Evolutionary conservation across 2,329 filamentous ascomycete species (phyloP).

Genomic region (Arthrobotrys musiformis): DNA sequence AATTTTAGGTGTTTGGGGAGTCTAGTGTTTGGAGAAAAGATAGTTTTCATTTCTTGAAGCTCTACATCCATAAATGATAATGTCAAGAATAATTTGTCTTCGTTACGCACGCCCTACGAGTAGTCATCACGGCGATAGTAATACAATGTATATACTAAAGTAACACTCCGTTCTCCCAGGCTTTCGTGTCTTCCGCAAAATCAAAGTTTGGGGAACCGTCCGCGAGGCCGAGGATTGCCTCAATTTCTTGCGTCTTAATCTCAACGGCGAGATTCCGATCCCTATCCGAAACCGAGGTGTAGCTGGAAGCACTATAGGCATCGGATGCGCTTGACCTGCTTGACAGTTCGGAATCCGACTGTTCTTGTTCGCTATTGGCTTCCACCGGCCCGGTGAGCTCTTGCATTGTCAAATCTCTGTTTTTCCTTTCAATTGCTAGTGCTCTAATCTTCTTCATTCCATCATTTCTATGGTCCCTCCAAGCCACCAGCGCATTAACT

Average conservation of each 20-base stretch:
- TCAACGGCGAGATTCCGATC: neutral
- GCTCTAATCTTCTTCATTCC: conserved; percentile 18
- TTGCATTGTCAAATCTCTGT: conserved; percentile 31
- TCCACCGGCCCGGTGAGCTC: neutral
- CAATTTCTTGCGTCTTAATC: neutral
- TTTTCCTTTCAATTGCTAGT: conserved; percentile 25
- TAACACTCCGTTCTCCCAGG: neutral
- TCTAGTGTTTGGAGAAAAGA: neutral
- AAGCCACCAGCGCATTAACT: conserved; percentile 23
- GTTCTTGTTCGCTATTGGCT: neutral
- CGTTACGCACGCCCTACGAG: too few relatives aligned
- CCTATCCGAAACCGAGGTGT: neutral
- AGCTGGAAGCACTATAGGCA: neutral
- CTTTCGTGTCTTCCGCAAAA: neutral
- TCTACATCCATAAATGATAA: neutral
- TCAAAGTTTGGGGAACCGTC: neutral
- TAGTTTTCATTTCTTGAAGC: neutral
- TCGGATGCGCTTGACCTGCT: neutral
- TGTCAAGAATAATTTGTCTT: too few relatives aligned
- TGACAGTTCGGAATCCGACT: conserved; percentile 30
- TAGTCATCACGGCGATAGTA: too few relatives aligned
- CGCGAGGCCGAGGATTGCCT: neutral
- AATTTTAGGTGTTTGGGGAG: neutral
- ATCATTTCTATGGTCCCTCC: conserved; percentile 17
- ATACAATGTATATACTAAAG: too few relatives aligned